These are phyloP conservation scores for Trichoderma arundinaceum DNA, from an alignment of 2,329 filamentous ascomycete species.

Conservation along the genomic window DNA sequence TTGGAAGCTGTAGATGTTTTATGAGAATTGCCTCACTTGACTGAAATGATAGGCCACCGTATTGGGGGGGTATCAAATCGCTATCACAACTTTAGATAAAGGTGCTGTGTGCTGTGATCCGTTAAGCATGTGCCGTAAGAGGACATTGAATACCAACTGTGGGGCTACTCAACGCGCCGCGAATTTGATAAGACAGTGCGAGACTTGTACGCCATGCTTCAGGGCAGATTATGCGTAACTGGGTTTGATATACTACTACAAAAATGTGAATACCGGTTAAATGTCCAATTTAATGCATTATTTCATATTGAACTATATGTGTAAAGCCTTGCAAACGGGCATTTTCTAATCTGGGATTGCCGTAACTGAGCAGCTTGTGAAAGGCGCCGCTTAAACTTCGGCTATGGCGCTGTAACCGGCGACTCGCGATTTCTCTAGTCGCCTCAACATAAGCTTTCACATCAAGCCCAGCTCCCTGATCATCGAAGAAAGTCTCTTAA, in stretches of 20 bases:
- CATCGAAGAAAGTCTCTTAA: slow-evolving; percentile 8
- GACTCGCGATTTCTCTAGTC: slow-evolving; percentile 14
- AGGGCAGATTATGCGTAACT: neutral
- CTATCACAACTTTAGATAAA: neutral
- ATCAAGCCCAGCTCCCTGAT: slow-evolving; percentile 1
- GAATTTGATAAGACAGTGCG: slow-evolving; percentile 13
- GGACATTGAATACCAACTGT: slow-evolving; percentile 1
- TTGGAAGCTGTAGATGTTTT: too few relatives aligned
- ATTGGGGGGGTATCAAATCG: neutral
- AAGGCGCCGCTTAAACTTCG: slow-evolving; percentile 28
- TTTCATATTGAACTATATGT: neutral
- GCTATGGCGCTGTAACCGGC: neutral
- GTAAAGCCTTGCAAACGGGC: neutral
- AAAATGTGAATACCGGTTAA: too few relatives aligned
- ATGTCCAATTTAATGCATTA: neutral
- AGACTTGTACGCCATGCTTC: neutral
- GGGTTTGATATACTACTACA: too few relatives aligned
- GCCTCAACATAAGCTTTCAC: slow-evolving; percentile 26
- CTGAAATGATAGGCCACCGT: neutral
- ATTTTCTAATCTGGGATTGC: neutral
- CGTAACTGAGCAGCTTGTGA: slow-evolving; percentile 7
- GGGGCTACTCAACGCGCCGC: slow-evolving; percentile 22
- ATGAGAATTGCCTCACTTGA: too few relatives aligned
- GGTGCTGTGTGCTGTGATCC: neutral
- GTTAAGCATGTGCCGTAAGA: neutral